A percentile compares a stretch with the other conserved stretches of the same genome.
These are phyloP conservation scores for Prunella vulgaris DNA, from an alignment of 257 asterid genomes.

Conservation along the genomic window DNA sequence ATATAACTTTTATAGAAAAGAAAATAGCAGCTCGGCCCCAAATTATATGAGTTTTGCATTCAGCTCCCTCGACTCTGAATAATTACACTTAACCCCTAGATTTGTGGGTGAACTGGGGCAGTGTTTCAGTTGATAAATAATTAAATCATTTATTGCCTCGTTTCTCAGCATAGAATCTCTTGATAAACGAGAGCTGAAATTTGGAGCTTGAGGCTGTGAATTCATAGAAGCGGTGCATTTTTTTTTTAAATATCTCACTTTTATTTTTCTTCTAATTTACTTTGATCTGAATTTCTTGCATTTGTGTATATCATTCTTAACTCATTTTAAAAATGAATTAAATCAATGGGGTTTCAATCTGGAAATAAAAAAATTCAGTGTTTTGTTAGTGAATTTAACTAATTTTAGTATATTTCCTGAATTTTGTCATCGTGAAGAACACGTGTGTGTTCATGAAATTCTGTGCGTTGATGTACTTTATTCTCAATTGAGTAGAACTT, in stretches of 20 bases:
- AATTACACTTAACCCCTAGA: constrained; percentile 9
- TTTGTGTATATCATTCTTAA: background rate
- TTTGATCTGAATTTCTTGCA: background rate
- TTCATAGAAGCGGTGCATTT: constrained; percentile 14
- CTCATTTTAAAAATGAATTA: background rate
- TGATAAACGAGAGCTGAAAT: background rate
- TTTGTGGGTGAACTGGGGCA: background rate
- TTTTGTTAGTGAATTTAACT: background rate
- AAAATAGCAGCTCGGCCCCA: background rate
- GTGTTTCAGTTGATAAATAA: background rate
- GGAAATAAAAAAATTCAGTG: background rate
- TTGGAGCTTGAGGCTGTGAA: background rate
- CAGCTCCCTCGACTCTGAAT: background rate
- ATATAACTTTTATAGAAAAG: too few relatives aligned
- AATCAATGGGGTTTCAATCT: background rate
- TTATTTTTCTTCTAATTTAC: background rate
- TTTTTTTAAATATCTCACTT: too few relatives aligned
- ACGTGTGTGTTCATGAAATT: background rate
- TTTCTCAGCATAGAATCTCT: background rate
- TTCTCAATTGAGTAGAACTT: background rate
- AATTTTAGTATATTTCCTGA: background rate
- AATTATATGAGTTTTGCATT: background rate
- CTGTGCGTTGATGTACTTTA: background rate
- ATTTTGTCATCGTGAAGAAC: background rate
- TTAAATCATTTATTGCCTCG: background rate